Conservation (phyloP, 2,329 filamentous ascomycete species). For the Fusarium agapanthi region DNA sequence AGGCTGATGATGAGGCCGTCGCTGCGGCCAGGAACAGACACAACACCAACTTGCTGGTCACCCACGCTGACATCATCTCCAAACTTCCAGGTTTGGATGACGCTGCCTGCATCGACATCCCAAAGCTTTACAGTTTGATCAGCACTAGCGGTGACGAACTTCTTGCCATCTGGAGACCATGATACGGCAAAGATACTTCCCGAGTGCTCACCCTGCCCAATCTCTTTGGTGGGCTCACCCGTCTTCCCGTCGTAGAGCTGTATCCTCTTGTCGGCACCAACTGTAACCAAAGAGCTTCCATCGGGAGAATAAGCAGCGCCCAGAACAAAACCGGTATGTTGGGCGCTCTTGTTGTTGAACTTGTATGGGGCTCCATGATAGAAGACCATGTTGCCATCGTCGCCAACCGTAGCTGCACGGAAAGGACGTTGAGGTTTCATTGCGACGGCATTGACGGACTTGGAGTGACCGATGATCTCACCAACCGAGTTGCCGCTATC, state of each 20-base stretch:
- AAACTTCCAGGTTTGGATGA: constrained; percentile 84
- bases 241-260: constrained; percentile 98
- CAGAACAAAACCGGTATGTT: constrained; percentile 90
- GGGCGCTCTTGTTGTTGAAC: constrained; percentile 83
- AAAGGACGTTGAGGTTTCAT: constrained; percentile 91
- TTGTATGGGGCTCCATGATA: constrained; percentile 96
- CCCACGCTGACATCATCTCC: constrained; percentile 79
- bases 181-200: constrained; percentile 93
- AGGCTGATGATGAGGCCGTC: constrained; percentile 92
- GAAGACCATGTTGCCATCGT: constrained; percentile 90
- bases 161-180: constrained; percentile 87
- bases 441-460: constrained; percentile 88
- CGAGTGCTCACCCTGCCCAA: constrained; percentile 86
- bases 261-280: constrained; percentile 91
- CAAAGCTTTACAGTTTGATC: constrained; percentile 96
- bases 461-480: constrained; percentile 91
- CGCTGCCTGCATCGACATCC: constrained; percentile 84
- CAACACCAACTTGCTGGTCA: constrained; percentile 93
- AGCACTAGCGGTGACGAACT: constrained; percentile 89
- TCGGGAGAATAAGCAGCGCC: constrained; percentile 91
- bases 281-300: constrained; percentile 81
- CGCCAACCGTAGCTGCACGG: constrained; percentile 87
- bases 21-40: constrained; percentile 82
- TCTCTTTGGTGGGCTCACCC: constrained; percentile 79
- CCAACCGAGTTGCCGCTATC: constrained; percentile 97